Evolutionary conservation across 306 rosid species (phyloP).

Genomic region (Vigna trinervia): DNA sequence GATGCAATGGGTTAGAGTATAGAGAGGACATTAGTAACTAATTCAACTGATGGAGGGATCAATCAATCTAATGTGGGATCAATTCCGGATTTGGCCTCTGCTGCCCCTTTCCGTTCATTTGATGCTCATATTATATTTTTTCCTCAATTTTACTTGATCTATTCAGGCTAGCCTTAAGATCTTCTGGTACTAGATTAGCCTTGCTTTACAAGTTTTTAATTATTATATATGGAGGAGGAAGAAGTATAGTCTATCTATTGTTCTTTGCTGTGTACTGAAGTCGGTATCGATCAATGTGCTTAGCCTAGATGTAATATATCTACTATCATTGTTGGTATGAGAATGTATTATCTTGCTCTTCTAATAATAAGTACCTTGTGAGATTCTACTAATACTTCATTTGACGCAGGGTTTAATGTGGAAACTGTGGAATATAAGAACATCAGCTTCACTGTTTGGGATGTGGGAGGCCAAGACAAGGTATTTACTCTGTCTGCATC

Average conservation of each 20-base stretch:
- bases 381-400: constrained; percentile 34
- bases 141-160: not conserved
- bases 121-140: not conserved
- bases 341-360: not conserved
- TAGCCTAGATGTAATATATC: not conserved
- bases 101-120: not conserved
- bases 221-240: not conserved
- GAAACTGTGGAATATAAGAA: constrained; percentile 96
- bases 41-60: not conserved
- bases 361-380: not conserved
- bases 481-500: constrained; percentile 44
- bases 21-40: not conserved
- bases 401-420: constrained; percentile 80
- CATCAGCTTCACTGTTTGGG: constrained; percentile 99
- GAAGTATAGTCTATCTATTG: not conserved
- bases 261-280: not conserved
- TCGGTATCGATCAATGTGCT: not conserved
- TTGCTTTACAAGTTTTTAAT: not conserved
- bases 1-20: not conserved
- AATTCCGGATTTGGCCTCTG: not conserved
- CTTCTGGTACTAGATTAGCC: not conserved
- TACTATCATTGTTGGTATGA: not conserved
- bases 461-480: constrained; percentile 97
- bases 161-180: not conserved
- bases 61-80: not conserved